Conservation (phyloP, 768 basidiomycete species). For the Leccinum incarnatum region DNA sequence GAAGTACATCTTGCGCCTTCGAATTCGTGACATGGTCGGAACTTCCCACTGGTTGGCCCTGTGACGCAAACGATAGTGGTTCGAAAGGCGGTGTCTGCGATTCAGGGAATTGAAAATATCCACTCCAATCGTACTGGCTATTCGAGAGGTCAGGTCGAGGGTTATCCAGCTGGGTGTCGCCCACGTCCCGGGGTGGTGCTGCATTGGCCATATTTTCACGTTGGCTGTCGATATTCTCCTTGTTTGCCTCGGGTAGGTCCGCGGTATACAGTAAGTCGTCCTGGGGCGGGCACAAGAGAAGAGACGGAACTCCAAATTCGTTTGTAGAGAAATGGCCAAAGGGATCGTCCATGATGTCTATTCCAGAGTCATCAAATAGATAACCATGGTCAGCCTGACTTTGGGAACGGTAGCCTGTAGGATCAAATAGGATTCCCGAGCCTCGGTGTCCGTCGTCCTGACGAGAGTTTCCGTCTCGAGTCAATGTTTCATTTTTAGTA, state of each 20-base stretch:
- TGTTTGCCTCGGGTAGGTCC: constrained; percentile 8
- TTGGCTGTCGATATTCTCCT: constrained; percentile 11
- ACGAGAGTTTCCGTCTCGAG: neutral
- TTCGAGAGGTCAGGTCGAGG: neutral
- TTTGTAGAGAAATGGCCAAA: constrained; percentile 1
- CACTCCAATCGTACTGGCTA: constrained; percentile 21
- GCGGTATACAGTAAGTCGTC: neutral
- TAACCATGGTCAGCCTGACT: neutral
- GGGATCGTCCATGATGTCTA: constrained; percentile 13
- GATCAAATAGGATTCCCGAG: neutral
- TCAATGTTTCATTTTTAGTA: neutral
- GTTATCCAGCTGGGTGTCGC: neutral
- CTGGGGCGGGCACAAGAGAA: constrained; percentile 10
- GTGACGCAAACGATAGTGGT: constrained; percentile 25
- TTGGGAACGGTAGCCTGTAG: neutral
- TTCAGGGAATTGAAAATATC: constrained; percentile 22
- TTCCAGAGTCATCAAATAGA: constrained; percentile 16
- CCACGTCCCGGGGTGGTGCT: constrained; percentile 3
- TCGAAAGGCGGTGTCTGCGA: constrained; percentile 22
- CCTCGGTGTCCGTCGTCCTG: neutral
- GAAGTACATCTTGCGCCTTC: constrained; percentile 1
- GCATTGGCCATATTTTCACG: constrained; percentile 20
- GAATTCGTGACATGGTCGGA: constrained; percentile 2
- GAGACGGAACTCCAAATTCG: constrained; percentile 4
- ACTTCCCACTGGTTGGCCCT: constrained; percentile 11